A percentile compares a stretch with the other conserved stretches of the same genome.
These are phyloP conservation scores for Apiospora phragmitis DNA, from an alignment of 2,329 filamentous ascomycete species.

Conservation along the genomic window DNA sequence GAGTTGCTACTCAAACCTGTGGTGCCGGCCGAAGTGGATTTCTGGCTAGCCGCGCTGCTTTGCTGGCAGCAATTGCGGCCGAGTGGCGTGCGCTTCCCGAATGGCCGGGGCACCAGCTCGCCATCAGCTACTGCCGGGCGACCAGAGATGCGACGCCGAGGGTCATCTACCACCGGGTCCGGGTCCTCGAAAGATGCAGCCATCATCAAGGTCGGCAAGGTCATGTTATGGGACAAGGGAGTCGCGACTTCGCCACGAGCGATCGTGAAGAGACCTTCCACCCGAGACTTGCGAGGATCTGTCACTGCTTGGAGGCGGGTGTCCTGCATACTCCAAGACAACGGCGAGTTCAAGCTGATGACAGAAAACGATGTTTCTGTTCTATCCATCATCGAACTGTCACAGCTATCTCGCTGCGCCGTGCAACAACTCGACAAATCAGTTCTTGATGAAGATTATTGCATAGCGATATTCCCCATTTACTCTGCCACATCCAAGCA, in stretches of 20 bases:
- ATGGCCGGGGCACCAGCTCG: conserved; percentile 38
- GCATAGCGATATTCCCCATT: conserved; percentile 92
- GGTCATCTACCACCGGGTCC: conserved; percentile 36
- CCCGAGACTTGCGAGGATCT: conserved; percentile 53
- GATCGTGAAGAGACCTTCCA: conserved; percentile 58
- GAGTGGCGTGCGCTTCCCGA: conserved; percentile 54
- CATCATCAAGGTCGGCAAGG: conserved; percentile 93
- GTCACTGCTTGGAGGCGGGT: conserved; percentile 78
- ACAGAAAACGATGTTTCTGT: conserved; percentile 81
- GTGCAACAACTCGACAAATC: conserved; percentile 89
- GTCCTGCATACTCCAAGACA: conserved; percentile 91
- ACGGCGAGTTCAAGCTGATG: conserved; percentile 89
- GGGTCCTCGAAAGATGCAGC: conserved; percentile 62
- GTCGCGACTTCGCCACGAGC: conserved; percentile 53
- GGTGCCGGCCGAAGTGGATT: conserved; percentile 66
- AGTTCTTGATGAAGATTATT: conserved; percentile 89
- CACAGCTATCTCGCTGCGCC: conserved; percentile 84
- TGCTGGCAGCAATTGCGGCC: conserved; percentile 79
- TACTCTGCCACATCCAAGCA: conserved; percentile 76
- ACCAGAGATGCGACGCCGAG: conserved; percentile 44
- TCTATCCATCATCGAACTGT: conserved; percentile 81
- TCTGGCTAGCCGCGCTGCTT: conserved; percentile 78
- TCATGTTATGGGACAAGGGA: conserved; percentile 88
- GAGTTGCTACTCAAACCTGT: conserved; percentile 67
- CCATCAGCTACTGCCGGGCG: conserved; percentile 34